Evolutionary conservation across 345 rosid species (phyloP).

Genomic region (Eucalyptus sideroxylon): DNA sequence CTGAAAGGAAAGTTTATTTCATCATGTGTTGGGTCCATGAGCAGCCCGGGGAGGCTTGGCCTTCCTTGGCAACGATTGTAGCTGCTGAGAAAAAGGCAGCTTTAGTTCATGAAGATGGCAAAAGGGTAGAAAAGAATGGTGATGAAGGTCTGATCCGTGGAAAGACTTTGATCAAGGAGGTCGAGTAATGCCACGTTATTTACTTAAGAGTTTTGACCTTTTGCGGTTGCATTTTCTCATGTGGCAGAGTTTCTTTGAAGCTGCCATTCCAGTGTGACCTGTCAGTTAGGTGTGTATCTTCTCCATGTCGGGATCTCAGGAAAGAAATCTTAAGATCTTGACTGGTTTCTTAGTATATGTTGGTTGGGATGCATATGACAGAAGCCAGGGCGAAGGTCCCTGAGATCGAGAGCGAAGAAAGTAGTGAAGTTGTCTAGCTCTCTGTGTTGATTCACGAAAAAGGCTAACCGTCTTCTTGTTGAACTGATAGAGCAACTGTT

Average conservation of each 20-base stretch:
- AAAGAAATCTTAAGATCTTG: not conserved
- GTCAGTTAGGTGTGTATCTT: not conserved
- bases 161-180: slow-evolving; percentile 57
- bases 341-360: not conserved
- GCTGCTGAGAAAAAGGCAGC: slow-evolving; percentile 37
- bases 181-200: slow-evolving; percentile 1
- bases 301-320: not conserved
- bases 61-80: slow-evolving; percentile 34
- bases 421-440: not conserved
- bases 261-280: not conserved
- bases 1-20: slow-evolving; percentile 69
- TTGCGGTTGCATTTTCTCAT: not conserved
- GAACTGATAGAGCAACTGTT: not conserved
- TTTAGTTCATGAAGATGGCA: slow-evolving; percentile 9
- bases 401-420: not conserved
- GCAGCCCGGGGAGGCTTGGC: slow-evolving; percentile 59
- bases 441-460: not conserved
- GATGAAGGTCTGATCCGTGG: slow-evolving; percentile 5
- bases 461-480: not conserved
- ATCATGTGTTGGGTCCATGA: slow-evolving; percentile 89
- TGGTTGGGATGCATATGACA: not conserved
- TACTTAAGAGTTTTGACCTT: not conserved
- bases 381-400: not conserved
- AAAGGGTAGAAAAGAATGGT: slow-evolving; percentile 1
- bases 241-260: not conserved